A percentile compares a stretch with the other conserved stretches of the same genome.
phyloP scores from a whole-genome alignment of 495 filamentous ascomycete genomes.

The Amorphotheca resinae region DNA sequence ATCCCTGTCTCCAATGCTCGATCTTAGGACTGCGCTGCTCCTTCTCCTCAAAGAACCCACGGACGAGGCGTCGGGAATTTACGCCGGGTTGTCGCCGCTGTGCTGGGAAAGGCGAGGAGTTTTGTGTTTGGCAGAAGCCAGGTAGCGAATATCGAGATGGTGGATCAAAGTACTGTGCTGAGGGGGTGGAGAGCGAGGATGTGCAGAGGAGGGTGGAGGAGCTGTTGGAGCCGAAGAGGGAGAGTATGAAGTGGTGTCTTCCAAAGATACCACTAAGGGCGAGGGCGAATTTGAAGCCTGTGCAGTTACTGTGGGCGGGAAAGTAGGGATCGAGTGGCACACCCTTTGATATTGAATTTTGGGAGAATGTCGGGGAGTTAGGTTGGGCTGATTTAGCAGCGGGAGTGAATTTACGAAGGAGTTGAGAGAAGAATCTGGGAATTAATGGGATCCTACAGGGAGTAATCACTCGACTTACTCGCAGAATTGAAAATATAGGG shows the following conservation, averaged over 20 bases:
- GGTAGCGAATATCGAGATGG: too few species aligned
- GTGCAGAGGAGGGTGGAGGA: not conserved
- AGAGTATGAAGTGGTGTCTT: not conserved
- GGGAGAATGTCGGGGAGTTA: too few species aligned
- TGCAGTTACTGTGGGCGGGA: not conserved
- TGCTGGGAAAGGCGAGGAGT: not conserved
- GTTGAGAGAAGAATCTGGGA: too few species aligned
- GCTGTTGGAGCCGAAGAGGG: not conserved
- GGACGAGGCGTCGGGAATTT: not conserved
- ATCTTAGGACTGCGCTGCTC: not conserved
- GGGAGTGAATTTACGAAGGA: too few species aligned
- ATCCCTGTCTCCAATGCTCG: constrained; percentile 7
- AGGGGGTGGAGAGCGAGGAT: not conserved
- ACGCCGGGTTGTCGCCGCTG: not conserved
- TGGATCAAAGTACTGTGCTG: not conserved
- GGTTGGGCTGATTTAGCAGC: too few species aligned
- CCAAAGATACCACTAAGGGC: not conserved
- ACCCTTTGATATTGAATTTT: too few species aligned
- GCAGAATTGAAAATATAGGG: too few species aligned
- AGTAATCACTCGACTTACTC: too few species aligned
- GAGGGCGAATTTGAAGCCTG: not conserved
- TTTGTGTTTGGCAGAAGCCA: not conserved
- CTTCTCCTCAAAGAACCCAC: not conserved
- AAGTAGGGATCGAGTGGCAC: too few species aligned
- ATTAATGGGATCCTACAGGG: too few species aligned